These are phyloP conservation scores for Termitomyces eurrhizus DNA, from an alignment of 768 basidiomycete genomes.

Conservation along the genomic window DNA sequence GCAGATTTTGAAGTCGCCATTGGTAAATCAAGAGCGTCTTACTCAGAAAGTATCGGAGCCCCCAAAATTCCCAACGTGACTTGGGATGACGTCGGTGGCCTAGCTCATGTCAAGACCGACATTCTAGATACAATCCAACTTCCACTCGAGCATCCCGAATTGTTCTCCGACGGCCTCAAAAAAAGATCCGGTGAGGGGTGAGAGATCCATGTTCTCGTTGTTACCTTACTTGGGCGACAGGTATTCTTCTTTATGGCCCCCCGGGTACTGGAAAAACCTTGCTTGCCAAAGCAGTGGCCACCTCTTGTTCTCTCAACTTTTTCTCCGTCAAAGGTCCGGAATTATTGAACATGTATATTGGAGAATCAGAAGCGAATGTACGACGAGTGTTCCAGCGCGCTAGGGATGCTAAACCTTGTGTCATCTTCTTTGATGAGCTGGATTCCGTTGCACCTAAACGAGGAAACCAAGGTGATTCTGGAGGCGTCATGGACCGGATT, in stretches of 20 bases:
- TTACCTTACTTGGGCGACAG: slow-evolving; percentile 31
- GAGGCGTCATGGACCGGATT: slow-evolving; percentile 97
- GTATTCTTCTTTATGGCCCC: slow-evolving; percentile 89
- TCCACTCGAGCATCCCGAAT: slow-evolving; percentile 84
- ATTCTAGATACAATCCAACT: slow-evolving; percentile 96
- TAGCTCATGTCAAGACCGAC: slow-evolving; percentile 82
- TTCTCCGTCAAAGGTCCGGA: slow-evolving; percentile 98
- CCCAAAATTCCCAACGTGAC: slow-evolving; percentile 93
- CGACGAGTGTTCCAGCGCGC: slow-evolving; percentile 89
- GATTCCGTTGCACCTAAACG: slow-evolving; percentile 94
- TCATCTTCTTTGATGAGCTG: slow-evolving; percentile 96
- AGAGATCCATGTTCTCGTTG: background rate
- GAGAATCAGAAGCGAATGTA: slow-evolving; percentile 97
- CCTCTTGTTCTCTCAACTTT: slow-evolving; percentile 92
- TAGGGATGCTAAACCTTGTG: slow-evolving; percentile 88
- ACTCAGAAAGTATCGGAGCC: slow-evolving; percentile 93
- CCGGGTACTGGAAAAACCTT: slow-evolving; percentile 96
- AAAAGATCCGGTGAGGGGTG: slow-evolving; percentile 78
- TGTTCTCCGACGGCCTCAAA: slow-evolving; percentile 89
- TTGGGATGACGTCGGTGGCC: slow-evolving; percentile 97
- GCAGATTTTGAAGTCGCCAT: slow-evolving; percentile 75
- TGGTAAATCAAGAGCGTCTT: slow-evolving; percentile 65
- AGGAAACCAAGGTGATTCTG: slow-evolving; percentile 93
- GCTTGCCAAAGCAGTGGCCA: slow-evolving; percentile 94
- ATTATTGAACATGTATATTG: slow-evolving; percentile 96